These are phyloP conservation scores for Heritiera littoralis DNA, from an alignment of 345 rosid species.

Conservation along the genomic window DNA sequence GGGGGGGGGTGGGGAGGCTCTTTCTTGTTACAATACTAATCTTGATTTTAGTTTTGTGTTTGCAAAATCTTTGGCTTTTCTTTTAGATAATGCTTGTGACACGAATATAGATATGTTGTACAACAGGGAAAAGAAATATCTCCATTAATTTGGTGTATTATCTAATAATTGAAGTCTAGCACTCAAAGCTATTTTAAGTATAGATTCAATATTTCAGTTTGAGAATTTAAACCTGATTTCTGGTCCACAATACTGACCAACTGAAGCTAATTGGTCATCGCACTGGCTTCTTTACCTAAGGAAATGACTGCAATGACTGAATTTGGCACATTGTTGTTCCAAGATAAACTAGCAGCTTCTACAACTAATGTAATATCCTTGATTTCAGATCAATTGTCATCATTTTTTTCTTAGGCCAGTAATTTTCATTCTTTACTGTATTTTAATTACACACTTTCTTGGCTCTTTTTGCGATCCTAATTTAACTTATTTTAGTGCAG, in stretches of 20 bases:
- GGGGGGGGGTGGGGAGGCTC: background rate
- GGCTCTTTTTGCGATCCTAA: slow-evolving; percentile 3
- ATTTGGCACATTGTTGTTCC: background rate
- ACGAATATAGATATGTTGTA: background rate
- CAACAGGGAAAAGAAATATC: background rate
- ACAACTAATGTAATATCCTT: background rate
- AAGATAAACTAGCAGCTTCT: slow-evolving; percentile 1
- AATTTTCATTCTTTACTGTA: background rate
- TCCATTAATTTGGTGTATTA: background rate
- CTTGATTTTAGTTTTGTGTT: background rate
- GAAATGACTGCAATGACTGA: slow-evolving; percentile 12
- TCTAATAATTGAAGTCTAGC: background rate
- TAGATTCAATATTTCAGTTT: background rate
- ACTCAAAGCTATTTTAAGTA: background rate
- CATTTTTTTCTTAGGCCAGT: background rate
- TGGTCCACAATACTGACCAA: background rate
- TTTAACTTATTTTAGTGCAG: slow-evolving; percentile 41
- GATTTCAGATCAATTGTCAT: slow-evolving; percentile 2
- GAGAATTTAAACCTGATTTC: background rate
- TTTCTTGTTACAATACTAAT: background rate
- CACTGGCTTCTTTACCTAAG: background rate
- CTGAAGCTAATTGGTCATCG: background rate
- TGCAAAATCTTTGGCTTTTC: background rate
- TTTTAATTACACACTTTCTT: background rate
- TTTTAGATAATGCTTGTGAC: background rate